phyloP scores from a whole-genome alignment of 257 asterid species.

The Haberlea rhodopensis region DNA sequence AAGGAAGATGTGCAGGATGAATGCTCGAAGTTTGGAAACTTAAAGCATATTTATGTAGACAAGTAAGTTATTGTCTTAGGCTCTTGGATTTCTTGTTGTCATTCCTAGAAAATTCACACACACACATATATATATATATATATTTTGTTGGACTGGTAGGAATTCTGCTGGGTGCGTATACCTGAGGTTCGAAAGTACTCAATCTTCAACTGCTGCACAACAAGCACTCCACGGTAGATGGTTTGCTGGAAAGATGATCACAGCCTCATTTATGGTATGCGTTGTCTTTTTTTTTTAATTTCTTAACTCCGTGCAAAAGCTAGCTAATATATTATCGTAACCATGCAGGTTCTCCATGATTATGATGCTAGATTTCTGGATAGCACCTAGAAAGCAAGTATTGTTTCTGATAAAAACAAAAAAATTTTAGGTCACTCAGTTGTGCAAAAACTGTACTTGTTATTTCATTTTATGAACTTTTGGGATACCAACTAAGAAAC shows the following conservation, averaged over 20 bases:
- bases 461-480: not conserved
- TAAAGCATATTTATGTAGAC: conserved; percentile 64
- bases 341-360: conserved; percentile 40
- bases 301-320: not conserved
- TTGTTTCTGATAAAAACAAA: not conserved
- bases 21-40: conserved; percentile 52
- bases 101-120: no score
- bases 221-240: conserved; percentile 74
- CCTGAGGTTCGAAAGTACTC: conserved; percentile 54
- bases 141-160: conserved; percentile 40
- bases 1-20: conserved; percentile 66
- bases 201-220: conserved; percentile 58
- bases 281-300: not conserved
- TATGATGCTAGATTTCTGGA: conserved; percentile 54
- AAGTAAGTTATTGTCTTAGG: conserved; percentile 41
- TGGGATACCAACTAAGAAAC: not conserved
- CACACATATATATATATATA: no score
- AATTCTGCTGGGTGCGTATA: conserved; percentile 60
- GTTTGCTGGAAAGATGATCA: conserved; percentile 81
- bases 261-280: conserved; percentile 66
- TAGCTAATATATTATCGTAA: not conserved
- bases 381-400: conserved; percentile 31
- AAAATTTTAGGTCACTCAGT: conserved; percentile 6
- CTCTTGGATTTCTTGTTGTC: not conserved
- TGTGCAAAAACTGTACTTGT: not conserved